A percentile compares a stretch with the other conserved stretches of the same genome.
These are phyloP conservation scores for Colletotrichum cuscutae DNA, from an alignment of 2,329 filamentous ascomycete genomes.

Conservation along the genomic window DNA sequence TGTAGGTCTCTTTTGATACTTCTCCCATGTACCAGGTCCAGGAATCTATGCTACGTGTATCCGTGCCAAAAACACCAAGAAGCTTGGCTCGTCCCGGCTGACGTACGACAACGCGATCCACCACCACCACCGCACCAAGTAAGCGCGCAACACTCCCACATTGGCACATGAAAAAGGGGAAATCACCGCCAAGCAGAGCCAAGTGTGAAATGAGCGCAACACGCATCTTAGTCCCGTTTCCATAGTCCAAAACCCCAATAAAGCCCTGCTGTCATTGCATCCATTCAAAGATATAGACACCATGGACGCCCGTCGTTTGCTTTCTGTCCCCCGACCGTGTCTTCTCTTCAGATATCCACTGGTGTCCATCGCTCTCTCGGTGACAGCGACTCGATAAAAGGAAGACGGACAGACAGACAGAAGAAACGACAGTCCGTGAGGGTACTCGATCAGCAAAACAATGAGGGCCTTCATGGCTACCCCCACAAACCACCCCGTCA, in stretches of 20 bases:
- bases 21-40: neutral
- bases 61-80: conserved; percentile 28
- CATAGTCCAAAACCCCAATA: neutral
- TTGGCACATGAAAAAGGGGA: neutral
- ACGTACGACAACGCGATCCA: conserved; percentile 23
- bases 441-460: neutral
- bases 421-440: neutral
- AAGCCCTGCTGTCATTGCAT: neutral
- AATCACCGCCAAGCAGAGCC: conserved; percentile 27
- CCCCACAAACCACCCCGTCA: conserved; percentile 39
- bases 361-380: neutral
- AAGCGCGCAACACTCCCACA: neutral
- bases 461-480: conserved; percentile 27
- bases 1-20: neutral
- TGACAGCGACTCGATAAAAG: neutral
- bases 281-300: conserved; percentile 10
- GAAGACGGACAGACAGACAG: neutral
- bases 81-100: conserved; percentile 28
- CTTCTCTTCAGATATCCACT: neutral
- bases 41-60: too few relatives aligned
- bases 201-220: conserved; percentile 12
- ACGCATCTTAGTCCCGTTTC: neutral
- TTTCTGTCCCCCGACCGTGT: neutral
- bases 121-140: neutral
- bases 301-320: neutral